Evolutionary conservation across 768 basidiomycete species (phyloP), one percentile per base, ranked within the genome.

Genomic region (Russula vinacea): DNA sequence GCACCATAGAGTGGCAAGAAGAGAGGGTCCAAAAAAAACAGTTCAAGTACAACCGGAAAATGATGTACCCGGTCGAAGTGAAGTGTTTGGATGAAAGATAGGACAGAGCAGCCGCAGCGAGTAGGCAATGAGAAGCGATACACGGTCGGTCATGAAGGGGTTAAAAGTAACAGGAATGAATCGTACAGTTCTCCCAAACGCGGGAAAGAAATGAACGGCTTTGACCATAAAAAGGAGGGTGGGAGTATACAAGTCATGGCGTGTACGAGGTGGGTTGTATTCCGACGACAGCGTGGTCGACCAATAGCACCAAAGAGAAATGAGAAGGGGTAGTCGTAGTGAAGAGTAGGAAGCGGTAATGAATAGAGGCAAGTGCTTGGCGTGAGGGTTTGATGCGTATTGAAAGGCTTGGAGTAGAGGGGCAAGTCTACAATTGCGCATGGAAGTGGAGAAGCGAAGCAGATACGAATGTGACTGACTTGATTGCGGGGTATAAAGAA

Each of bases 381-480:
- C 35, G 33, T 55, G 24, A 8, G 45, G 52, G 44, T 19, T 37
- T 42, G 47, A 56, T 56, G 57, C 62, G 33, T 58, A 63, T 63
- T 35, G 55, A 14, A 44, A 63, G 44, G 5, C 33, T 33, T 44
- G 44, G 22, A 45, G 51, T 11, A 19, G 40, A n/a, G 53, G 39
- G 37, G 49, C 45, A 54, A 50, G 53, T 56, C 53, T 60, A 58
- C 58, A 60, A 60, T 56, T 64, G 58, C 58, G 63, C 58, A 59
- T 47, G 35, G 56, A 50, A 63, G 51, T 37, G 32, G 29, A 42
- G n/a, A 50, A 50, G 52, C 44, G 35, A 56, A 49, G 63, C 53
- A 49, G 67, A 67, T 67, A 67, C 63, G 60, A 57, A 68, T 66
- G 66, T 68, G 67, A 67, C 59, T 62, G 67, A 68, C 58, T 68